A percentile compares a stretch with the other conserved stretches of the same genome.
phyloP scores from a whole-genome alignment of 2,329 filamentous ascomycete species.

The Ascomycota sp. region DNA sequence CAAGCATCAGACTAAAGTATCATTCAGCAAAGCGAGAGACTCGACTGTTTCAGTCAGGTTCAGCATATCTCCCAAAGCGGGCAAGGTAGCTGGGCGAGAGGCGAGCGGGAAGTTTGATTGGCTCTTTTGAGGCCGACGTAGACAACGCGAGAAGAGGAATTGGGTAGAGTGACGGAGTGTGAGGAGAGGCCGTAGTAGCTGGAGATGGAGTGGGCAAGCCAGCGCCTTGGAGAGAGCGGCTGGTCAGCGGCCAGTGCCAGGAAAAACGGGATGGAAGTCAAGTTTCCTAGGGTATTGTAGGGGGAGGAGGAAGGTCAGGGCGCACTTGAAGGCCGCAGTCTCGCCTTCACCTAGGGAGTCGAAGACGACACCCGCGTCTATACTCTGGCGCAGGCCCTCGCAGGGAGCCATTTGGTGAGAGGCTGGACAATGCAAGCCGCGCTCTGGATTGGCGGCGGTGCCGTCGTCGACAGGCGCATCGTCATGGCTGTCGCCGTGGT shows the following conservation, averaged over 20 bases:
- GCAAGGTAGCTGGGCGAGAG: slow-evolving; percentile 24
- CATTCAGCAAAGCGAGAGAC: no score
- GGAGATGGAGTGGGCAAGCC: slow-evolving; percentile 80
- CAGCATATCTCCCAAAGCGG: slow-evolving; percentile 41
- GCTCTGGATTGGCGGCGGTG: slow-evolving; percentile 34
- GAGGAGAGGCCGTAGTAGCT: slow-evolving; percentile 79
- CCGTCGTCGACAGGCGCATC: slow-evolving; percentile 36
- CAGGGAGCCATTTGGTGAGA: slow-evolving; percentile 27
- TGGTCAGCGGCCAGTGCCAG: neutral
- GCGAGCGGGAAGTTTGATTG: slow-evolving; percentile 7
- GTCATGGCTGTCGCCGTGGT: neutral
- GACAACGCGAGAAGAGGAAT: slow-evolving; percentile 52
- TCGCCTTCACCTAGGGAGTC: slow-evolving; percentile 57
- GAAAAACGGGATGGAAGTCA: neutral
- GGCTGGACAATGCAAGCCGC: slow-evolving; percentile 15
- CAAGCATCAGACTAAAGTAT: neutral
- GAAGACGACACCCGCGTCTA: slow-evolving; percentile 48
- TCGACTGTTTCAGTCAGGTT: slow-evolving; percentile 3
- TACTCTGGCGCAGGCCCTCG: slow-evolving; percentile 33
- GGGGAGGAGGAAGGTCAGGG: slow-evolving; percentile 4
- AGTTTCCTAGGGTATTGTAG: no score
- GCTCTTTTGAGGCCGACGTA: slow-evolving; percentile 52
- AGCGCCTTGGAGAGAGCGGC: slow-evolving; percentile 35
- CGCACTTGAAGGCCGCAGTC: slow-evolving; percentile 61
- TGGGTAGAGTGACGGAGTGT: slow-evolving; percentile 51